Evolutionary conservation across 2,329 filamentous ascomycete genomes (phyloP).

Genomic region (Leptographium galeiforme): DNA sequence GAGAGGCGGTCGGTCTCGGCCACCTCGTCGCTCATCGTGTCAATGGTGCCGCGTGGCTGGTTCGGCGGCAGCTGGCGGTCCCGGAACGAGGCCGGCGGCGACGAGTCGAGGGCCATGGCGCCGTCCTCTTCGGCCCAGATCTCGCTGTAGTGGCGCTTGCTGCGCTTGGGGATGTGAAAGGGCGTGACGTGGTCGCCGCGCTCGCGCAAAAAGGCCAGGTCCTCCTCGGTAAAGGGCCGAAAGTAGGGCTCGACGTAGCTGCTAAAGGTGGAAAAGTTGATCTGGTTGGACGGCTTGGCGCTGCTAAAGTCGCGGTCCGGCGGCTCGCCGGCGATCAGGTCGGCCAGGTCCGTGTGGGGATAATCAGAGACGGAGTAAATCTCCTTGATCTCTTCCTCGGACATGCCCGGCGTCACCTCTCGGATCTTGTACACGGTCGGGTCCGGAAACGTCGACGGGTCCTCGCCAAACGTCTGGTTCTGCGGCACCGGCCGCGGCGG

Average conservation of each 20-base stretch:
- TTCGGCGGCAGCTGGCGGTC: conserved; percentile 62
- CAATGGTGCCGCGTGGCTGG: conserved; percentile 71
- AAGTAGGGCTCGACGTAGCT: conserved; percentile 88
- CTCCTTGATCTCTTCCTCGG: conserved; percentile 70
- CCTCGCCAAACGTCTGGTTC: conserved; percentile 80
- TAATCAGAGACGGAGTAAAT: conserved; percentile 82
- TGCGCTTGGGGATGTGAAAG: conserved; percentile 75
- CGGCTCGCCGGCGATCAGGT: conserved; percentile 76
- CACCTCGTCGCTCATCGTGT: conserved; percentile 75
- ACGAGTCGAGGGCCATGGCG: conserved; percentile 56
- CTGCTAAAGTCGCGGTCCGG: conserved; percentile 94
- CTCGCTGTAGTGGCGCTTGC: conserved; percentile 75
- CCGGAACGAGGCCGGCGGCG: conserved; percentile 24
- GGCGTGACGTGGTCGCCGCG: conserved; percentile 71
- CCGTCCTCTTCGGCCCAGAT: conserved; percentile 93
- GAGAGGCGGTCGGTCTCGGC: conserved; percentile 82
- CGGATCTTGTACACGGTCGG: conserved; percentile 91
- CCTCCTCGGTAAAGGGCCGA: conserved; percentile 78
- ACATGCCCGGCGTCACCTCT: conserved; percentile 59
- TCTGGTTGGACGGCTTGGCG: conserved; percentile 85
- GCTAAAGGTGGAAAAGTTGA: conserved; percentile 87
- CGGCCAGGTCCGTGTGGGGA: conserved; percentile 64
- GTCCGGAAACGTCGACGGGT: conserved; percentile 82
- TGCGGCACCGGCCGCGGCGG: conserved; percentile 55
- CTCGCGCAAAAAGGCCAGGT: conserved; percentile 84